Conservation (phyloP, 441 rosid species). For the Corymbia citriodora region DNA sequence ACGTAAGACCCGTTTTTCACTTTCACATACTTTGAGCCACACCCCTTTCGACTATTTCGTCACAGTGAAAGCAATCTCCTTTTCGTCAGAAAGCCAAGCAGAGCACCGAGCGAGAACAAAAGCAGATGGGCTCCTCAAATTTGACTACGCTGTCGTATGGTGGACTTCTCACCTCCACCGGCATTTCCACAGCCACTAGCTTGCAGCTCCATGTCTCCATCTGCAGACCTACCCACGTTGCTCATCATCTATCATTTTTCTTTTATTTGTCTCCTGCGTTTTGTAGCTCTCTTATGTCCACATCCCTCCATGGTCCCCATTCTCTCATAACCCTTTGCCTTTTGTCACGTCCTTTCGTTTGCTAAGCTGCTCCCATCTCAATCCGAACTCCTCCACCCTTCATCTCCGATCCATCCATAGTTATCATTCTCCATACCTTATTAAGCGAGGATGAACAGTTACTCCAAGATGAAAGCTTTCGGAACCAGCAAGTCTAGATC, state of each 20-base stretch:
- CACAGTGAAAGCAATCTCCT: not conserved
- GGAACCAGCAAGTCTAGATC: constrained; percentile 27
- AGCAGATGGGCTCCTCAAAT: not conserved
- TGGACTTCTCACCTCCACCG: not conserved
- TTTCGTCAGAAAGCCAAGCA: not conserved
- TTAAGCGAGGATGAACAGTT: constrained; percentile 36
- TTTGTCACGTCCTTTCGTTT: not conserved
- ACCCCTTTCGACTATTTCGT: not conserved
- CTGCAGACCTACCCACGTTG: not conserved
- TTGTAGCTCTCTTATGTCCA: not conserved
- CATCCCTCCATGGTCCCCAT: not conserved
- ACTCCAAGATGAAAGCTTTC: constrained; percentile 45
- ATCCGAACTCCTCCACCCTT: not conserved
- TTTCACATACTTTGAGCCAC: not conserved
- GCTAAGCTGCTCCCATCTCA: not conserved
- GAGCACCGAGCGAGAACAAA: not conserved
- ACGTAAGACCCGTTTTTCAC: not conserved
- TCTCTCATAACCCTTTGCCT: not conserved
- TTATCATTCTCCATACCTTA: not conserved
- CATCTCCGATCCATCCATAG: not conserved
- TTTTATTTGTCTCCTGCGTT: not conserved
- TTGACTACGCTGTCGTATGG: not conserved
- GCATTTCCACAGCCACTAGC: not conserved
- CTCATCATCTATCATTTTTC: not conserved
- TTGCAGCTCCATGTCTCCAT: not conserved